These are phyloP conservation scores for Fusarium anthophilum DNA, from an alignment of 2,329 filamentous ascomycete species.

Conservation along the genomic window DNA sequence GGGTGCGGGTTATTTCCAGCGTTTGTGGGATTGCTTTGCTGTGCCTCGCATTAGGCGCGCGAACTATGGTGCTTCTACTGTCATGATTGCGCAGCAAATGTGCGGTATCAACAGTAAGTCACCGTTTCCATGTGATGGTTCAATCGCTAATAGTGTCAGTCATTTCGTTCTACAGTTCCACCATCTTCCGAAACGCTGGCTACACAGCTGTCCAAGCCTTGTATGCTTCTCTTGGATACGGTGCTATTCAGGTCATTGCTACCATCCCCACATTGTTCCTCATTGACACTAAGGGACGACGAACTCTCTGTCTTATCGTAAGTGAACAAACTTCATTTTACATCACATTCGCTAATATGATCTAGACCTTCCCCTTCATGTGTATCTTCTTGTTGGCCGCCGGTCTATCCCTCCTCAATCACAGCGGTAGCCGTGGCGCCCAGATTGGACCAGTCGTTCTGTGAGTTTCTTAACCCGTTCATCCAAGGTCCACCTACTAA, in stretches of 20 bases:
- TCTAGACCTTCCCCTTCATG: constrained; percentile 48
- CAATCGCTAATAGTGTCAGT: constrained; percentile 18
- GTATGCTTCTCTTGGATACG: constrained; percentile 27
- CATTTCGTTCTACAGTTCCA: constrained; percentile 36
- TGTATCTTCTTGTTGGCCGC: constrained; percentile 47
- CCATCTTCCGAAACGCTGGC: constrained; percentile 11
- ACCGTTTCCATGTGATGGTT: rapidly evolving
- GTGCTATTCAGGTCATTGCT: constrained; percentile 21
- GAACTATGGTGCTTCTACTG: constrained; percentile 77
- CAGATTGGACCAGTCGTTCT: constrained; percentile 44
- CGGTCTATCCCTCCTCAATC: constrained; percentile 45
- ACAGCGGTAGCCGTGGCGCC: constrained; percentile 29
- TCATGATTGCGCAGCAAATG: constrained; percentile 78
- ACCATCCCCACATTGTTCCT: constrained; percentile 22
- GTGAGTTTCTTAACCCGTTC: background rate
- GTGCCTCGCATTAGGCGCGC: constrained; percentile 75
- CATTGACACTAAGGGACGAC: constrained; percentile 24
- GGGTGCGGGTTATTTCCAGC: constrained; percentile 45
- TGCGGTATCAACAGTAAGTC: constrained; percentile 42
- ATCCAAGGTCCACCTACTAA: rapidly evolving
- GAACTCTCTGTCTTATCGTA: constrained; percentile 32
- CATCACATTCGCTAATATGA: background rate
- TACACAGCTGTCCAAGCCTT: background rate
- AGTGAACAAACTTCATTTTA: rapidly evolving
- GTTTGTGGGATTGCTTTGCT: constrained; percentile 66